Conservation (phyloP, 1,284 basidiomycete species). For the Athelia sp. region DNA sequence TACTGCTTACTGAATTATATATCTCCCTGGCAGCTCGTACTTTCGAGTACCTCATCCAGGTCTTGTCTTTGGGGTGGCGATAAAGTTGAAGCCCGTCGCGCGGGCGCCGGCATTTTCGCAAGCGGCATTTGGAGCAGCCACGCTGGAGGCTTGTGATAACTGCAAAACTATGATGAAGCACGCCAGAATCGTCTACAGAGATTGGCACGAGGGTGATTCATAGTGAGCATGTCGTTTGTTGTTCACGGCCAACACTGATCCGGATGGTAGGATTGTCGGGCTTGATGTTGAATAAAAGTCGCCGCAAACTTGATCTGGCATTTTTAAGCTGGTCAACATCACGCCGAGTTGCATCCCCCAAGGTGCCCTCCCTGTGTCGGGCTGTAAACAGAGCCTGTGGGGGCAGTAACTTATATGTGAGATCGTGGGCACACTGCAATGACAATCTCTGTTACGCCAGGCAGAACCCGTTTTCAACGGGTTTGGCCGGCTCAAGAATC, state of each 20-base stretch:
- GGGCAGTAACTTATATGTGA: too few species aligned
- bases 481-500: neutral
- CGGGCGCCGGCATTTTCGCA: neutral
- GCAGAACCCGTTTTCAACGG: neutral
- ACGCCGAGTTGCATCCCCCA: too few species aligned
- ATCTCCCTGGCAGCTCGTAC: neutral
- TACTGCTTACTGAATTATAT: too few species aligned
- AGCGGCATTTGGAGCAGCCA: neutral
- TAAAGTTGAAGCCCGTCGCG: neutral
- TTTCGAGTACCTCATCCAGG: neutral
- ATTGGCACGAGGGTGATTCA: neutral
- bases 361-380: too few species aligned
- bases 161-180: conserved; percentile 1
- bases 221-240: too few species aligned
- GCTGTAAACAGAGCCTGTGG: too few species aligned
- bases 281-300: too few species aligned
- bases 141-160: neutral
- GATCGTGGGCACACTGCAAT: too few species aligned
- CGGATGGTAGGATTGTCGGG: too few species aligned
- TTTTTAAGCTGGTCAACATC: too few species aligned
- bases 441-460: neutral
- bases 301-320: too few species aligned
- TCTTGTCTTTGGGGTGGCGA: neutral
- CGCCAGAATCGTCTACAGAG: neutral
- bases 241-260: too few species aligned